Evolutionary conservation across 2,329 filamentous ascomycete genomes (phyloP), one percentile per base, ranked within the genome.

Genomic region (Fusarium drepaniforme): DNA sequence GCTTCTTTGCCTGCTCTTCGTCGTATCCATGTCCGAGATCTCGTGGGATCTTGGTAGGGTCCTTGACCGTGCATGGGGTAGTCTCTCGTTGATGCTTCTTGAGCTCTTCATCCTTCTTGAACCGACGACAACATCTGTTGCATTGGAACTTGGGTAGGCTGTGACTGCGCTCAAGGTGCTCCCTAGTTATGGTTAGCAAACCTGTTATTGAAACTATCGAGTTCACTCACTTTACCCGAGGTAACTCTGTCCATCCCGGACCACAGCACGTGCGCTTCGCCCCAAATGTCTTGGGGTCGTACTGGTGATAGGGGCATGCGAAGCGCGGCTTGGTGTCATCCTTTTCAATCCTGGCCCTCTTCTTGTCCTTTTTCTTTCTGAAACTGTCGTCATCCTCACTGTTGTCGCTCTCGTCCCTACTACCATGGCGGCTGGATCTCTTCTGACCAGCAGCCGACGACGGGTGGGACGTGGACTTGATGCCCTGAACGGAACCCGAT

Each of bases 261-360:
- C 75, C 72, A 25, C 72, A 73, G 12, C 79, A 80, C 3, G 77
- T 79, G 25, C 77, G 74, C 33, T 66, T 68, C 1, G 57, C 70
- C 6, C 70, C 72, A 40, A 78, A 80, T 33, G 37, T 75, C 37
- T 74, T 68, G 2, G 82, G 82, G 33, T 84, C 78, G 18, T 78
- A 76, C 60, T 84, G 83, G 67, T 81, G 81, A 62, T 81, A 84
- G 2, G 83, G 83, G 23, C 83, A 85, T 15, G 83, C 83, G 38
- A 81, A 81, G 33, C 77, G 79, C 18, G 69, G 71, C 35, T 78
- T 78, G 6, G 68, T 69, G 25, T 82, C 80, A 9, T 76, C 75
- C 7, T 81, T 80, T 49, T 76, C 83, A 42, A 76, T 84, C 71
- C 81, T 84, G 30, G 81, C 80, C 35, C 83, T 82, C 68, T 85